A percentile compares a stretch with the other conserved stretches of the same genome.
These are phyloP conservation scores for Buddleja alternifolia DNA, from an alignment of 257 asterid species.

Conservation along the genomic window DNA sequence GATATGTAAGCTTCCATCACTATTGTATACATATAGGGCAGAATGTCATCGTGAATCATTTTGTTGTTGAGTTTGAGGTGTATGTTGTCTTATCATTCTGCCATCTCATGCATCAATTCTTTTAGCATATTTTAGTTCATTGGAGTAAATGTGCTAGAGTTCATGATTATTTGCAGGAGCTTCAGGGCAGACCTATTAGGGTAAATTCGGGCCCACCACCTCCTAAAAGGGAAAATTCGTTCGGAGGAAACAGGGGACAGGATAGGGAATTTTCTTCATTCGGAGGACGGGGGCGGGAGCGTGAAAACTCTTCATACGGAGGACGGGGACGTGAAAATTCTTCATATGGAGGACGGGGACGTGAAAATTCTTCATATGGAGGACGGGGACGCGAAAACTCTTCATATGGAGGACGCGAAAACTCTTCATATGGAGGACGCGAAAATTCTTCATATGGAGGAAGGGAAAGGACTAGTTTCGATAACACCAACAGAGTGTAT, in stretches of 20 bases:
- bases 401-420: no score
- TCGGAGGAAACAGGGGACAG: slow-evolving; percentile 43
- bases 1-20: slow-evolving; percentile 63
- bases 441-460: no score
- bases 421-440: no score
- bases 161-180: slow-evolving; percentile 51
- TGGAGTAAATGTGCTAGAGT: slow-evolving; percentile 12
- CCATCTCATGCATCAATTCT: not conserved
- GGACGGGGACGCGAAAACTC: no score
- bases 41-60: not conserved
- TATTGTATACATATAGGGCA: not conserved
- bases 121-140: not conserved
- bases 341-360: slow-evolving; percentile 53
- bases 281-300: slow-evolving; percentile 54
- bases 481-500: slow-evolving; percentile 50
- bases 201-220: slow-evolving; percentile 96
- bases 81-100: not conserved
- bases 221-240: slow-evolving; percentile 56
- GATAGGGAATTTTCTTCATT: slow-evolving; percentile 49
- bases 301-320: slow-evolving; percentile 36
- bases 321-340: slow-evolving; percentile 55
- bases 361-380: slow-evolving; percentile 51
- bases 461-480: slow-evolving; percentile 42
- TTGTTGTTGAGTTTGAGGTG: not conserved
- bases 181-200: slow-evolving; percentile 76